Conservation (phyloP, 1,284 basidiomycete genomes). For the Pseudozyma pruni region DNA sequence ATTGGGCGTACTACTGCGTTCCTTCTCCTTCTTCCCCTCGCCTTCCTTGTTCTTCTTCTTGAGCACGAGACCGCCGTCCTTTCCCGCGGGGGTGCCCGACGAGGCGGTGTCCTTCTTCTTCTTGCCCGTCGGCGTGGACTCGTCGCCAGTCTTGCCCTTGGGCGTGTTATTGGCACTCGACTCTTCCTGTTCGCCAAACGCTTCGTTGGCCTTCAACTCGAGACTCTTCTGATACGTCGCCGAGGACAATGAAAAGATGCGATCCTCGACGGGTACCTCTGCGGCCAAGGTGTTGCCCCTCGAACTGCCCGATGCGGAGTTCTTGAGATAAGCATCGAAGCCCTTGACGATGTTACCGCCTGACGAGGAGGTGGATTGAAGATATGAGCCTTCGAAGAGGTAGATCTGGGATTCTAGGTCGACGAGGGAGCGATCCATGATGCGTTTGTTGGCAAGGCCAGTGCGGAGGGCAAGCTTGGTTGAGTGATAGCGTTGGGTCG, state of each 20-base stretch:
- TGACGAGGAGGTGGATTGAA: slow-evolving; percentile 57
- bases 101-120: slow-evolving; percentile 32
- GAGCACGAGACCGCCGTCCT: slow-evolving; percentile 1
- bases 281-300: background rate
- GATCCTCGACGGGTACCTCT: slow-evolving; percentile 56
- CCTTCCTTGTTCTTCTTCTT: slow-evolving; percentile 4
- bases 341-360: slow-evolving; percentile 68
- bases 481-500: slow-evolving; percentile 55
- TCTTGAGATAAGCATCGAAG: slow-evolving; percentile 64
- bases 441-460: slow-evolving; percentile 56
- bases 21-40: slow-evolving; percentile 27
- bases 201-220: slow-evolving; percentile 60
- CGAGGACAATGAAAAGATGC: slow-evolving; percentile 58
- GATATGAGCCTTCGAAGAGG: slow-evolving; percentile 66
- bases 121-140: background rate
- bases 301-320: slow-evolving; percentile 8
- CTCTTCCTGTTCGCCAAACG: slow-evolving; percentile 14
- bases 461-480: slow-evolving; percentile 52
- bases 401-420: slow-evolving; percentile 67
- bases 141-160: slow-evolving; percentile 5
- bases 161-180: slow-evolving; percentile 7
- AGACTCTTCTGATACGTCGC: slow-evolving; percentile 62
- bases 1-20: slow-evolving; percentile 20
- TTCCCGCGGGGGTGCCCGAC: background rate
- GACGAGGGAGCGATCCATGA: slow-evolving; percentile 58